Percentiles rank a stretch among this genome's conserved stretches.
Evolutionary conservation across 331 rosid genomes (phyloP).

Genomic region (Saraca asoca): DNA sequence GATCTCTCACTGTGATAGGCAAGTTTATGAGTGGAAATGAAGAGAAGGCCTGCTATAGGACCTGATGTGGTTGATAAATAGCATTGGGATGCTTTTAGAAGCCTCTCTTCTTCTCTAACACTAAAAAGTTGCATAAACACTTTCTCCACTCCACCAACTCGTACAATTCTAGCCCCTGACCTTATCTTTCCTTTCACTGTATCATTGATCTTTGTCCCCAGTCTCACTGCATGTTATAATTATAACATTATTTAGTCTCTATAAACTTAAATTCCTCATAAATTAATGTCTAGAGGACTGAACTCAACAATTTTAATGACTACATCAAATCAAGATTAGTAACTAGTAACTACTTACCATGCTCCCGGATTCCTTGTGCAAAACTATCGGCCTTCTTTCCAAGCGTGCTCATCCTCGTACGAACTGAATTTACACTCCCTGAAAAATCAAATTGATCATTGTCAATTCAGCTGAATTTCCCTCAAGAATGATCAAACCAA

Average conservation of each 20-base stretch:
- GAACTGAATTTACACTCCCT: conserved; percentile 38
- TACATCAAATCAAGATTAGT: background rate
- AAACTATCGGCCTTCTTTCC: conserved; percentile 41
- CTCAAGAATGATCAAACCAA: background rate
- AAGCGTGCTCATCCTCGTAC: conserved; percentile 43
- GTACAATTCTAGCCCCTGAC: conserved; percentile 53
- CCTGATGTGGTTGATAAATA: conserved; percentile 32
- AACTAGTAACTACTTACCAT: conserved; percentile 3
- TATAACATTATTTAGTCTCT: conserved; percentile 21
- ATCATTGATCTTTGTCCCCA: conserved; percentile 54
- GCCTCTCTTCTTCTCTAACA: conserved; percentile 40
- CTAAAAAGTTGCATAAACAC: conserved; percentile 46
- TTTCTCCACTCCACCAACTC: conserved; percentile 52
- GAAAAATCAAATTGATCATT: conserved; percentile 17
- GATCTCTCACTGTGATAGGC: conserved; percentile 51
- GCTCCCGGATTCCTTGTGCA: conserved; percentile 58
- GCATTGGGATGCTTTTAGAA: conserved; percentile 34
- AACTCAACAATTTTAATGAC: background rate
- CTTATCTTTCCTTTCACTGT: conserved; percentile 60
- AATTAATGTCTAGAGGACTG: too few relatives aligned
- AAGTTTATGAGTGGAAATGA: conserved; percentile 48
- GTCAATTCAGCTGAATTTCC: conserved; percentile 7
- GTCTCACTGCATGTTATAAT: conserved; percentile 54
- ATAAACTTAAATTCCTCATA: background rate
- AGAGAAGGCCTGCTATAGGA: conserved; percentile 31